Evolutionary conservation across 192 early-diverging fungal species (phyloP), one percentile per base, ranked within the genome.

Genomic region (Neocallimastix lanati): DNA sequence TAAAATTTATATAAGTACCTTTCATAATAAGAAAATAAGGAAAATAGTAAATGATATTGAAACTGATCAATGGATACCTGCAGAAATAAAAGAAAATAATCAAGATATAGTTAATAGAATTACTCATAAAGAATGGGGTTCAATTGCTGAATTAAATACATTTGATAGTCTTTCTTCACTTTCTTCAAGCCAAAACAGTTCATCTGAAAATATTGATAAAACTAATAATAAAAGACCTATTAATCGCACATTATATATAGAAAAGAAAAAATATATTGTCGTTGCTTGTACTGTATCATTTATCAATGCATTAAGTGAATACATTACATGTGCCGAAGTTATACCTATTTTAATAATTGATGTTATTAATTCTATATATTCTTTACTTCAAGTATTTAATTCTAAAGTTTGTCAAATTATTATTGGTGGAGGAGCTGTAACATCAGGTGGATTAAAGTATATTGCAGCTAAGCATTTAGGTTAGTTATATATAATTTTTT

Each of bases 391-490:
- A 97, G 93, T 95, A 21, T 98, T 97, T 87, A 99, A 99, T 83
- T 96, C 96, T 9, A 83, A 95, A 78, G 91, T 92, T 13, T 98
- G 96, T 84, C 96, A 98, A 85, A 95, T 98, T 2, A 98, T 99
- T 84, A 88, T 99, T 18, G 98, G 97, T 12, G 97, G 96, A 12
- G 98, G 98, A 1, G 98, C 98, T 0, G 95, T 96, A 89, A 88
- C 91, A 29, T 97, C 96, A n/a, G 97, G 96, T 14, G 98, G 98
- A 28, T 84, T 99, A 28, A 95, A 96, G 79, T 96, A 95, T 83
- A 99, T 99, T 33, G 93, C 95, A 5, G 98, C 98, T 14, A 95
- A 96, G 79, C 98, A 99, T 84, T 85, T 99, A 78, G 90, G 92
- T 76, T 28, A 28, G 27, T 80, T 30, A 11, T 50, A 13, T 33